These are phyloP conservation scores for Fusarium pseudoanthophilum DNA, from an alignment of 2,329 filamentous ascomycete species.

Conservation along the genomic window DNA sequence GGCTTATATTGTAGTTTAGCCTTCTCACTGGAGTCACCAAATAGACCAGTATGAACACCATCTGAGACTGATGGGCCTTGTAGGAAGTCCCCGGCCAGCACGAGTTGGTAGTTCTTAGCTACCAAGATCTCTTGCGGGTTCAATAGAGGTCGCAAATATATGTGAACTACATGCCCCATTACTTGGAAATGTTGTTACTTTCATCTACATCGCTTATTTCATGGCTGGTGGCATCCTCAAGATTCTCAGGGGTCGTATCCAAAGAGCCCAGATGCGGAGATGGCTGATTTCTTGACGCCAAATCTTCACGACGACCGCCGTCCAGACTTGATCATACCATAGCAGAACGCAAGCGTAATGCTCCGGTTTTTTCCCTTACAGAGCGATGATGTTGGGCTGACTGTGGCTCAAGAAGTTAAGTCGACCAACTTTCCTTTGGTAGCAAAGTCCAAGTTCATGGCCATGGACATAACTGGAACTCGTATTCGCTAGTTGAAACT, in stretches of 20 bases:
- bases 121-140: not conserved
- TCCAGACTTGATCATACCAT: not conserved
- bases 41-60: not conserved
- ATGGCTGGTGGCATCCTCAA: not conserved
- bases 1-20: accelerated
- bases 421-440: not conserved
- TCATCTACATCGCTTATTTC: not conserved
- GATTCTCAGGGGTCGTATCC: not conserved
- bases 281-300: not conserved
- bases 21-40: not conserved
- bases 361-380: not conserved
- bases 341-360: not conserved
- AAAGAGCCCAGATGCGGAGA: not conserved
- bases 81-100: not conserved
- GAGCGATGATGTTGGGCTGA: not conserved
- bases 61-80: not conserved
- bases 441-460: too few relatives aligned
- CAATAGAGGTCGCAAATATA: not conserved
- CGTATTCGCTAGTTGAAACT: too few relatives aligned
- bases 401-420: not conserved
- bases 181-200: not conserved
- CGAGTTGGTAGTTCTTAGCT: not conserved
- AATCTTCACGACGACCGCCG: not conserved
- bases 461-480: too few relatives aligned
- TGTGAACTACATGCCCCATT: not conserved